These are phyloP conservation scores for Mimosa bimucronata DNA, from an alignment of 306 rosid species.

Conservation along the genomic window DNA sequence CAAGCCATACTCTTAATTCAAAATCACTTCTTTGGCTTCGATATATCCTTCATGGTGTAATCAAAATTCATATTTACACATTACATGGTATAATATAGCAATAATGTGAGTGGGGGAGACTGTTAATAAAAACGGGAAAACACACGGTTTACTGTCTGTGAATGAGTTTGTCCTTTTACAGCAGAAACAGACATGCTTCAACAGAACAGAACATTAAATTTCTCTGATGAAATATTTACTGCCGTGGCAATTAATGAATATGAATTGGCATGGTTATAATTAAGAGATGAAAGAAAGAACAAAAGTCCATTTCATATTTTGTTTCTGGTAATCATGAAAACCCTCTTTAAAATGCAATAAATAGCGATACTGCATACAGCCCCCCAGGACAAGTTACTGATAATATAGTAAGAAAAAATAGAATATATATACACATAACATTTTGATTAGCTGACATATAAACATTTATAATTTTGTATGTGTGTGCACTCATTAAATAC, in stretches of 20 bases:
- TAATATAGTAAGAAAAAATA: not conserved
- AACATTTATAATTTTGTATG: not conserved
- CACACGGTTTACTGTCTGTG: not conserved
- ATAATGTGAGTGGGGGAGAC: not conserved
- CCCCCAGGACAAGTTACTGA: conserved; percentile 21
- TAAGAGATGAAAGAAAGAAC: not conserved
- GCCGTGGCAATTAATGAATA: not conserved
- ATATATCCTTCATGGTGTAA: not conserved
- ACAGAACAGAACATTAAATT: conserved; percentile 7
- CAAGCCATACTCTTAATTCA: not conserved
- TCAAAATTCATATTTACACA: not conserved
- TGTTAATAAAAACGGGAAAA: not conserved
- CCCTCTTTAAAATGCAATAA: conserved; percentile 14
- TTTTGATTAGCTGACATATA: not conserved
- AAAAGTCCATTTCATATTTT: conserved; percentile 12
- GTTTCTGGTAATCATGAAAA: conserved; percentile 11
- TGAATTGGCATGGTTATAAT: not conserved
- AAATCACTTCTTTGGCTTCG: not conserved
- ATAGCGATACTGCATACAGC: conserved; percentile 3
- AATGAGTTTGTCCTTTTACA: conserved; percentile 9
- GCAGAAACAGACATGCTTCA: conserved; percentile 8
- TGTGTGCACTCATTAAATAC: conserved; percentile 21
- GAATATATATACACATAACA: not conserved
- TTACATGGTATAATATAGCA: not conserved
- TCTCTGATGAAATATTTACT: not conserved